Evolutionary conservation across 352 stramenopile genomes (phyloP), one percentile per base, ranked within the genome.

Genomic region (Phytophthora citricola): DNA sequence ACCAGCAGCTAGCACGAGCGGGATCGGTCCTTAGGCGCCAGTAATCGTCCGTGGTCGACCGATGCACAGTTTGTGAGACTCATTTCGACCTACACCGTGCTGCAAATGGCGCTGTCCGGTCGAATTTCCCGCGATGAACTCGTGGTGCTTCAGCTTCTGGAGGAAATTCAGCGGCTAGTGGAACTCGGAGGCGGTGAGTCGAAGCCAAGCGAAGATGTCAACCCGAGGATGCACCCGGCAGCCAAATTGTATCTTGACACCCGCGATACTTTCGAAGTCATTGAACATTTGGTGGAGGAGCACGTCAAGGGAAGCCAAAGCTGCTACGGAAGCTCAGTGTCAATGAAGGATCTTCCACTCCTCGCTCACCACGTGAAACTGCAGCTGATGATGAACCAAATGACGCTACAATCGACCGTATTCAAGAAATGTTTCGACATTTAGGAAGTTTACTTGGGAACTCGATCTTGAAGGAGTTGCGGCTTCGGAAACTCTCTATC

Each of bases 201-300:
- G 5, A 65, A 66, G 38, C 32, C 58, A 29, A 41, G 54, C 5
- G 71, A 55, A 40, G 65, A 63, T 10, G 34, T 67, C 0, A 85
- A 78, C 29, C 62, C 77, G 43, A 66, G 76, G 2, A 70, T 89
- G 43, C 72, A 79, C n/a, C 81, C 83, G 7, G 84, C 84, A 2
- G 82, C 84, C 22, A 89, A 88, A 64, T 69, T 93, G 46, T 93
- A 90, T 56, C 70, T 93, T 15, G 82, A 91, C 65, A 93, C 82
- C 15, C 82, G 85, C 27, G 82, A 93, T 53, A 83, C 82, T 8
- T 93, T 90, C 45, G 81, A 93, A 54, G 80, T 72, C 0, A 81
- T 90, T 41, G 82, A 93, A 49, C 69, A 77, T 9, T 56, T 80
- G 34, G 72, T 90, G 14, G 81, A 92, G 44, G 62, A 78, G 49